Conservation (phyloP, 345 rosid genomes). For the Ceriops decandra region DNA sequence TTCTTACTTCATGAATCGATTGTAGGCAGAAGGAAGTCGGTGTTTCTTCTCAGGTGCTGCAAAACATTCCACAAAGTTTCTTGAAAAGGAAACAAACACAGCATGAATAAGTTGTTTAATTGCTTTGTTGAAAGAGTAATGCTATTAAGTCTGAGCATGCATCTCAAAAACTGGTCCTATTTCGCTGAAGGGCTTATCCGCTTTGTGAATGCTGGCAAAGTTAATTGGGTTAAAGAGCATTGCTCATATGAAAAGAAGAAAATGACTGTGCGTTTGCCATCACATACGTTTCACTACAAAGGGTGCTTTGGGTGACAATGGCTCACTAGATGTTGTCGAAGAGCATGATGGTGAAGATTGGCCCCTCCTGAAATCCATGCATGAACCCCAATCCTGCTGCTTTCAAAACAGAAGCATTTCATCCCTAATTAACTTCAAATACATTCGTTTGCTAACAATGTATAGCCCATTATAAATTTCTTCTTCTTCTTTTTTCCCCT, state of each 20-base stretch:
- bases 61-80: background rate
- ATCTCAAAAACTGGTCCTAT: no score
- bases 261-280: no score
- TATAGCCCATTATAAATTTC: no score
- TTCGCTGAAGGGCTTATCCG: no score
- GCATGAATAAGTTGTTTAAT: background rate
- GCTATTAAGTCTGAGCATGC: no score
- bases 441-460: no score
- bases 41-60: conserved; percentile 99
- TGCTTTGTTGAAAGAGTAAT: no score
- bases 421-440: background rate
- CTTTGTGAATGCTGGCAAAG: no score
- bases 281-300: conserved; percentile 84
- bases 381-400: conserved; percentile 61
- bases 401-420: conserved; percentile 4
- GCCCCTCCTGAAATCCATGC: conserved; percentile 57
- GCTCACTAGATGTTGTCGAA: conserved; percentile 65
- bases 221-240: no score
- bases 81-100: background rate
- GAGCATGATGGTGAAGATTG: conserved; percentile 70
- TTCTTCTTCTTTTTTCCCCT: no score
- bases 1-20: conserved; percentile 91
- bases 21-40: conserved; percentile 98
- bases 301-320: conserved; percentile 70
- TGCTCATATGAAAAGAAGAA: no score